Base-by-base conservation (phyloP, 176 grass and related monocot genomes). In the Aegilops bicornis region DNA sequence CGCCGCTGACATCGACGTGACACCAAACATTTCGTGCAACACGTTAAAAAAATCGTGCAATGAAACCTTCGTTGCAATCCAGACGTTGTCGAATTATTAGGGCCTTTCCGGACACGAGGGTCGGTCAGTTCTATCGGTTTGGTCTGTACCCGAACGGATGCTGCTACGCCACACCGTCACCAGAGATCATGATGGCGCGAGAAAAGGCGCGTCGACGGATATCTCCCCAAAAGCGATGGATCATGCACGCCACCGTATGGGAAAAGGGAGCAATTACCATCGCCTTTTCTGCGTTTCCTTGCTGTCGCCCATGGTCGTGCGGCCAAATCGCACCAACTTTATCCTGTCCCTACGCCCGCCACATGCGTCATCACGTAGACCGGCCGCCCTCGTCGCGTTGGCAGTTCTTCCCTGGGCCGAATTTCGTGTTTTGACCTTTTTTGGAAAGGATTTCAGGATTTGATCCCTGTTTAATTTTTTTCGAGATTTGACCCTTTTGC, bases 271-370 rank as follows among this genome's bases (percentile, higher is more conserved):
- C 39, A 23, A 7, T 25, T 16, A 9, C 56, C 77, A 4, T 33
- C 29, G 11, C 37, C 37, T 40, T 43, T 43, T 47, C 25, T 12
- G 15, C 10, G 15, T 33, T 61, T 29, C 20, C 10, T 12, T 13
- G 24, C 37, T 64, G 36, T 45, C 25, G 36, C 16, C 25, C 27
- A 64, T 33, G 59, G 59, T n/a, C 20, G 60, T 60, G 37, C 77
- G 77, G 77, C 77, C 66, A 73, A 73, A 87, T 29, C 19, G 67
- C 54, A 64, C 67, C 77, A 25, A 64, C 85, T 73, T 22, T 20
- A 58, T 58, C 66, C 22, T 73, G 85, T 71, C 65, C 76, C 76
- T 4, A 31, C 48, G 19, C 75, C 77, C 14, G 13, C 35, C 31
- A 36, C 65, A 39, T 14, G 47, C 75, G 48, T 59, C 81, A 19